A percentile compares a stretch with the other conserved stretches of the same genome.
These are phyloP conservation scores for Neoscytalidium dimidiatum DNA, from an alignment of 2,329 filamentous ascomycete species.

Conservation along the genomic window DNA sequence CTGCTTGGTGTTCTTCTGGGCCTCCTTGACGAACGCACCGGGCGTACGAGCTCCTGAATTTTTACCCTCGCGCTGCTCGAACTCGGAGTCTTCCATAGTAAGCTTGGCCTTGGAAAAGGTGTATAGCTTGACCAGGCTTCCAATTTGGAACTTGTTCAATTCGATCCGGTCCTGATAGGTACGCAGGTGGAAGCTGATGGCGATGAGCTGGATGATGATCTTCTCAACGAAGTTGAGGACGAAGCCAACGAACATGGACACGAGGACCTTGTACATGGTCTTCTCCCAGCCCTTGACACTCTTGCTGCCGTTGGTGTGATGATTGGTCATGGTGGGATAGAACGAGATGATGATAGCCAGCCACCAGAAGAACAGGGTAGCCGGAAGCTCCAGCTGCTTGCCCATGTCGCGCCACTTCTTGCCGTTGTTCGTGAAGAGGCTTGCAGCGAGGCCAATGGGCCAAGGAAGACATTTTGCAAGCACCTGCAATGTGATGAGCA, in stretches of 20 bases:
- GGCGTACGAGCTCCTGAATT: slow-evolving; percentile 71
- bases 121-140: slow-evolving; percentile 65
- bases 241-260: slow-evolving; percentile 78
- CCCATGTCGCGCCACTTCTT: slow-evolving; percentile 95
- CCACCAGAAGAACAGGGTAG: slow-evolving; percentile 89
- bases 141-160: slow-evolving; percentile 88
- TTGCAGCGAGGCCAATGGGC: slow-evolving; percentile 64
- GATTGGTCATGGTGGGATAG: slow-evolving; percentile 74
- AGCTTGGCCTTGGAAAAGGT: slow-evolving; percentile 66
- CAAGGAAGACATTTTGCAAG: slow-evolving; percentile 66
- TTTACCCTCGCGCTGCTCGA: slow-evolving; percentile 60
- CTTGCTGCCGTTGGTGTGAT: slow-evolving; percentile 57
- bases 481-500: slow-evolving; percentile 43
- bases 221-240: slow-evolving; percentile 86
- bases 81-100: slow-evolving; percentile 73
- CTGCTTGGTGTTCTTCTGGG: slow-evolving; percentile 72
- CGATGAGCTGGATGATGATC: slow-evolving; percentile 91
- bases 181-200: slow-evolving; percentile 85
- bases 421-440: slow-evolving; percentile 78
- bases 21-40: slow-evolving; percentile 66
- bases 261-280: slow-evolving; percentile 81
- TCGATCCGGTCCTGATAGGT: slow-evolving; percentile 92
- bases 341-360: slow-evolving; percentile 85
- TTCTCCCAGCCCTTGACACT: slow-evolving; percentile 68
- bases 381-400: slow-evolving; percentile 79